Evolutionary conservation across 306 rosid species (phyloP).

Genomic region (Begonia masoniana): DNA sequence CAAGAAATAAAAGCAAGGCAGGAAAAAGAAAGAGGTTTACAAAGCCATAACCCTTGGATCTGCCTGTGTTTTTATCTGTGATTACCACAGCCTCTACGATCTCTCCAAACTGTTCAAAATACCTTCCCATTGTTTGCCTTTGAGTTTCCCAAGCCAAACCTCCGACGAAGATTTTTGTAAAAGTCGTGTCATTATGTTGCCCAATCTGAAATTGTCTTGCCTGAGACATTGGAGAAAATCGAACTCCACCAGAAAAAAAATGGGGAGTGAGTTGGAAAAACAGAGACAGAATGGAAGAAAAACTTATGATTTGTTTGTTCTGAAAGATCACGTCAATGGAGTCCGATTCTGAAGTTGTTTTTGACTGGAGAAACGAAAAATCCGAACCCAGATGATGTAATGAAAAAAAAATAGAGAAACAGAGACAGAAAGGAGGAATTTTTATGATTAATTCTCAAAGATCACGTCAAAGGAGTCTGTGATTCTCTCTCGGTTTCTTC

Average conservation of each 20-base stretch:
- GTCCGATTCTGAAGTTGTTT: no score
- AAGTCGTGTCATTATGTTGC: slow-evolving; percentile 53
- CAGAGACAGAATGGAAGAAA: not conserved
- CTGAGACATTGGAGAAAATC: slow-evolving; percentile 39
- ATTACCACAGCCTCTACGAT: slow-evolving; percentile 95
- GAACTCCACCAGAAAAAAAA: no score
- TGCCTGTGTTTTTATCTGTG: slow-evolving; percentile 79
- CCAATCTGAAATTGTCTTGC: slow-evolving; percentile 55
- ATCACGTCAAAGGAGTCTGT: not conserved
- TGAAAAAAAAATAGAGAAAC: slow-evolving; percentile 7
- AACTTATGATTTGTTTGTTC: not conserved
- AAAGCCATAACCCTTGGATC: slow-evolving; percentile 98
- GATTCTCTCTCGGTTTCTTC: not conserved
- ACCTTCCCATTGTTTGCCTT: slow-evolving; percentile 73
- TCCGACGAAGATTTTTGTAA: slow-evolving; percentile 89
- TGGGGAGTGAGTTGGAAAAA: not conserved
- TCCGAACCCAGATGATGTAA: not conserved
- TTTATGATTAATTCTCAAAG: slow-evolving; percentile 9
- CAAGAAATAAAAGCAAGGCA: not conserved
- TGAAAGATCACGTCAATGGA: not conserved
- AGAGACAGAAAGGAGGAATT: slow-evolving; percentile 42
- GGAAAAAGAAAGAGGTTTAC: slow-evolving; percentile 27
- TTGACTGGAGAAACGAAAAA: not conserved
- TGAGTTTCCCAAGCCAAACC: slow-evolving; percentile 99
- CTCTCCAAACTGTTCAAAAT: slow-evolving; percentile 92